phyloP scores from a whole-genome alignment of 495 filamentous ascomycete genomes.

The Paragyromitra xinjiangensis region DNA sequence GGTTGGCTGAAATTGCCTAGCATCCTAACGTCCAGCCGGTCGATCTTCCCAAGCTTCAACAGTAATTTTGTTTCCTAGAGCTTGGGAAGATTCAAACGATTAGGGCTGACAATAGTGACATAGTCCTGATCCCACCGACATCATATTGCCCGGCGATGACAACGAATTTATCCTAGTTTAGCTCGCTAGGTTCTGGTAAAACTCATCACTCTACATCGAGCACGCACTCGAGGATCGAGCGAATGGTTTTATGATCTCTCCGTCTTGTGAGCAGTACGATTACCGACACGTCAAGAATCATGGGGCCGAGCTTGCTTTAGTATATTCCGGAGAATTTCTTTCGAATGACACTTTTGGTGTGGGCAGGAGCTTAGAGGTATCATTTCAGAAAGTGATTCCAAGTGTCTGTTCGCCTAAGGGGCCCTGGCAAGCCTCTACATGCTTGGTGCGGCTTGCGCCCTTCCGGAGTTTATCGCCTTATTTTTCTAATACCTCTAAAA shows the following conservation, averaged over 20 bases:
- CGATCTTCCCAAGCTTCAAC: not conserved
- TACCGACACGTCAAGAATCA: slow-evolving; percentile 16
- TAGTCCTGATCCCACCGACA: not conserved
- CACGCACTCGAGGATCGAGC: not conserved
- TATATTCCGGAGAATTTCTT: slow-evolving; percentile 9
- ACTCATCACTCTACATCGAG: slow-evolving; percentile 9
- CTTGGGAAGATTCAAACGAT: not conserved
- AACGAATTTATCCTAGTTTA: not conserved
- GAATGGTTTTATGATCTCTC: slow-evolving; percentile 9
- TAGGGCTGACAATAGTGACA: not conserved
- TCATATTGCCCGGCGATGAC: not conserved
- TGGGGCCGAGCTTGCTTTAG: not conserved
- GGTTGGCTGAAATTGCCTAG: not conserved
- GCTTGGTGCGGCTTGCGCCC: too few species aligned
- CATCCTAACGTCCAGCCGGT: not conserved
- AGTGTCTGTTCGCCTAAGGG: not conserved
- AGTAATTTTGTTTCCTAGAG: not conserved
- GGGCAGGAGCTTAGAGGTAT: not conserved
- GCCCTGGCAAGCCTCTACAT: not conserved
- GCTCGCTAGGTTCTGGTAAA: slow-evolving; percentile 9
- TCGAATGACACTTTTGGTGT: not conserved
- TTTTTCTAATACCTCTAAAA: not conserved
- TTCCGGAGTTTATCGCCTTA: not conserved
- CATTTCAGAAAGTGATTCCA: not conserved
- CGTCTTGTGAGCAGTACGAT: not conserved